Percentiles rank a stretch among this genome's conserved stretches.
Conservation (phyloP, 305 asterid species). For the Salvia sclarea region DNA sequence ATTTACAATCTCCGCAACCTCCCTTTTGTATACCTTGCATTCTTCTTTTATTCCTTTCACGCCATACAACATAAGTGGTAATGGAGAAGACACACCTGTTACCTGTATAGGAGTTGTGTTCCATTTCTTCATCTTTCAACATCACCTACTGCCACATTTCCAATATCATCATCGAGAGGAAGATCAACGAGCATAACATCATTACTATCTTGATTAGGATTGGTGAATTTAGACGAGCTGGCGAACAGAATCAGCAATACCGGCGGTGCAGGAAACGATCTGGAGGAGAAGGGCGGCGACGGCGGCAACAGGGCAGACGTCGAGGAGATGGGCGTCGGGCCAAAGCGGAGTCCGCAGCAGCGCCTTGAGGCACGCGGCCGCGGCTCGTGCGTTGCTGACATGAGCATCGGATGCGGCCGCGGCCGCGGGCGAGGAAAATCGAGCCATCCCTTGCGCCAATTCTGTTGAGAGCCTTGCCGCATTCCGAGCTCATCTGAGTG, state of each 20-base stretch:
- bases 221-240: constrained; percentile 46
- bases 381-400: constrained; percentile 34
- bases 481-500: constrained; percentile 46
- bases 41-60: no score
- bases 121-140: no score
- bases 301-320: constrained; percentile 35
- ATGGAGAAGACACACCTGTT: no score
- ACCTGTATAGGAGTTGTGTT: no score
- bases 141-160: no score
- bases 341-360: constrained; percentile 24
- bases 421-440: no score
- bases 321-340: constrained; percentile 32
- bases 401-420: constrained; percentile 46
- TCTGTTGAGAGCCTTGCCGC: constrained; percentile 50
- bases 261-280: constrained; percentile 45
- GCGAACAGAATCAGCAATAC: constrained; percentile 53
- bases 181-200: background rate
- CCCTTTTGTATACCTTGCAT: no score
- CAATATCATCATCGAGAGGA: no score
- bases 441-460: constrained; percentile 44
- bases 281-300: constrained; percentile 53
- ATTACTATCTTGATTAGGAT: background rate
- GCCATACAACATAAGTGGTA: no score
- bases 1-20: no score
- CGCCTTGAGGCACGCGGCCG: constrained; percentile 33